Conservation (phyloP, 495 filamentous ascomycete species). For the Aspergillus incahuasiensis region DNA sequence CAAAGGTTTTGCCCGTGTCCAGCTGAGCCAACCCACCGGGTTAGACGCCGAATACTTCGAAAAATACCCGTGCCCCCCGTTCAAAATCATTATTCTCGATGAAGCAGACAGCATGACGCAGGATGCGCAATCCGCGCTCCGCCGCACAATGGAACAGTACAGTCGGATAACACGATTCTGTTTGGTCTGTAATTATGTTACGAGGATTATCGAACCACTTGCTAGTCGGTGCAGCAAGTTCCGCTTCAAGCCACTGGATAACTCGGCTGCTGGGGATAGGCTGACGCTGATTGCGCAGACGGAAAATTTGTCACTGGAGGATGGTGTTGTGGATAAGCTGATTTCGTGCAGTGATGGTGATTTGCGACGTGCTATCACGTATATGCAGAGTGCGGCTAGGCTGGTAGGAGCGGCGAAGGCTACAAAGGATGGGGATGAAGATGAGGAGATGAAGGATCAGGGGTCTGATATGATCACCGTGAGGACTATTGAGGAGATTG, state of each 20-base stretch:
- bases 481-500: constrained; percentile 85
- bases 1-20: constrained; percentile 94
- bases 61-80: constrained; percentile 89
- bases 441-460: constrained; percentile 47
- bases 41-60: constrained; percentile 59
- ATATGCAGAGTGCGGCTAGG: constrained; percentile 83
- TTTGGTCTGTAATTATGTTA: constrained; percentile 98
- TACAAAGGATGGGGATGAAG: constrained; percentile 45
- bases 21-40: constrained; percentile 74
- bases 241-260: constrained; percentile 92
- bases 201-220: constrained; percentile 92
- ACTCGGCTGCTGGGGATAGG: constrained; percentile 67
- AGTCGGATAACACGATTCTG: constrained; percentile 95
- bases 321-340: constrained; percentile 75
- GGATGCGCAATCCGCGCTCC: constrained; percentile 87
- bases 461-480: constrained; percentile 56
- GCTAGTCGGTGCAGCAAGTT: constrained; percentile 93
- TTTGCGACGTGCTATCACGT: constrained; percentile 92
- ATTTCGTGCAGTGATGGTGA: constrained; percentile 90
- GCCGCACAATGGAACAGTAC: constrained; percentile 97
- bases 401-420: constrained; percentile 56
- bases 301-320: constrained; percentile 69
- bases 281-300: constrained; percentile 73
- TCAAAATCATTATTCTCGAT: constrained; percentile 97
- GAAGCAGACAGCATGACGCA: constrained; percentile 99